These are phyloP conservation scores for Strobilomyces confusus DNA, from an alignment of 768 basidiomycete species.

Conservation along the genomic window DNA sequence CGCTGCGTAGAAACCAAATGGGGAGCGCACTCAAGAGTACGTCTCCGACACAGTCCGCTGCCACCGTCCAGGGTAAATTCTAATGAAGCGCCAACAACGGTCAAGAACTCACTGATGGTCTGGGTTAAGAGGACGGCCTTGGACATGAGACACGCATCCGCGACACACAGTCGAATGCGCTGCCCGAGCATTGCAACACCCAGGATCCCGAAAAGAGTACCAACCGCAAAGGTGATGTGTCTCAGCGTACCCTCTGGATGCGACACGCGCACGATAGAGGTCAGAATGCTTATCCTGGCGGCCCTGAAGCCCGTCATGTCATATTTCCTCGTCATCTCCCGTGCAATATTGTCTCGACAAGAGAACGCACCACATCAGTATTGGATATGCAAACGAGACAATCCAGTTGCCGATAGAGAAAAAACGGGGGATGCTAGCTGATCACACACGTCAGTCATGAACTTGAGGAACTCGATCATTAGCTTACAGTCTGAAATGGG, in stretches of 20 bases:
- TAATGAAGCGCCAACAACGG: background rate
- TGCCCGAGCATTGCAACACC: slow-evolving; percentile 2
- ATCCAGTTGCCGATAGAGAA: slow-evolving; percentile 11
- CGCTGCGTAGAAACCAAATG: slow-evolving; percentile 10
- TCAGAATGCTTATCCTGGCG: slow-evolving; percentile 23
- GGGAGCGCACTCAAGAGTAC: slow-evolving; percentile 20
- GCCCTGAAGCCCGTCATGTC: slow-evolving; percentile 13
- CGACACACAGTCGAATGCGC: slow-evolving; percentile 12
- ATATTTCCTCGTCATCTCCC: background rate
- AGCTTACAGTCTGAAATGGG: slow-evolving; percentile 8
- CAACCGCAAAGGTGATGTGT: slow-evolving; percentile 5
- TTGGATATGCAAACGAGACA: slow-evolving; percentile 17
- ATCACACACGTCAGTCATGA: background rate
- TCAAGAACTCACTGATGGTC: slow-evolving; percentile 17
- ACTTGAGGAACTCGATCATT: background rate
- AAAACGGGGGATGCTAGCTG: slow-evolving; percentile 4
- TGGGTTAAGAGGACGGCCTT: slow-evolving; percentile 11
- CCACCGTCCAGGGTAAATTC: background rate
- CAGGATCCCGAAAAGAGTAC: slow-evolving; percentile 15
- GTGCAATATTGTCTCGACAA: background rate
- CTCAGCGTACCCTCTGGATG: slow-evolving; percentile 12
- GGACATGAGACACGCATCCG: slow-evolving; percentile 6
- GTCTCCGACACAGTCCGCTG: slow-evolving; percentile 23
- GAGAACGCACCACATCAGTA: slow-evolving; percentile 14
- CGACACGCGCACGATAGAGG: slow-evolving; percentile 20